These are phyloP conservation scores for Picocystis sp. DNA, from an alignment of 163 green algal genomes.

Conservation along the genomic window DNA sequence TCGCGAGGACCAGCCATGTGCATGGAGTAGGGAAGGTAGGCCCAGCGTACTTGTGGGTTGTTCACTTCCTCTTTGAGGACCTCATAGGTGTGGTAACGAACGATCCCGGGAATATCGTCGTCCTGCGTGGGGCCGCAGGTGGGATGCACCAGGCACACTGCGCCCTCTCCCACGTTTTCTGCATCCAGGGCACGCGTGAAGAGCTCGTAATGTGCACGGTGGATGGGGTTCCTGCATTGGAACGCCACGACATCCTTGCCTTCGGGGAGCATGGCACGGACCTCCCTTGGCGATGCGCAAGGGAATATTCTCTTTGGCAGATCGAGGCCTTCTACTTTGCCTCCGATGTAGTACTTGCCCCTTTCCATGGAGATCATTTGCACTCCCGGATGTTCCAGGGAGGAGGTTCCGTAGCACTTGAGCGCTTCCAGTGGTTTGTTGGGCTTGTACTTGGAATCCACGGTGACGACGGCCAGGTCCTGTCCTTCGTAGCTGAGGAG, in stretches of 20 bases:
- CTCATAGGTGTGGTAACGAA: slow-evolving; percentile 65
- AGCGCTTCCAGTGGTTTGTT: slow-evolving; percentile 75
- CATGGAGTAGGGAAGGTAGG: slow-evolving; percentile 98
- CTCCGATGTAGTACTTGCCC: slow-evolving; percentile 64
- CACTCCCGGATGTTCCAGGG: slow-evolving; percentile 82
- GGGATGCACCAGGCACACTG: slow-evolving; percentile 87
- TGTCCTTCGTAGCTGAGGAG: slow-evolving; percentile 75
- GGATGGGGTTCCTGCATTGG: slow-evolving; percentile 96
- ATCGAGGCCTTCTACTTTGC: slow-evolving; percentile 47
- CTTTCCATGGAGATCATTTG: slow-evolving; percentile 91
- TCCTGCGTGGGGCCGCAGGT: slow-evolving; percentile 93
- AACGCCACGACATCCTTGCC: slow-evolving; percentile 85
- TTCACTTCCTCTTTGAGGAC: slow-evolving; percentile 77
- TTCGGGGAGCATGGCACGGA: slow-evolving; percentile 59
- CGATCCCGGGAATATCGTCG: slow-evolving; percentile 76
- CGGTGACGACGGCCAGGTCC: slow-evolving; percentile 52
- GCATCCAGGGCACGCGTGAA: slow-evolving; percentile 85
- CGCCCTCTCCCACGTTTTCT: slow-evolving; percentile 53
- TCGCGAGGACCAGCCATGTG: slow-evolving; percentile 95
- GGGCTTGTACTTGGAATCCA: slow-evolving; percentile 64
- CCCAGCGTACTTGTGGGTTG: slow-evolving; percentile 80
- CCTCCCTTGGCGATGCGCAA: slow-evolving; percentile 60
- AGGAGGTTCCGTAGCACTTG: slow-evolving; percentile 79
- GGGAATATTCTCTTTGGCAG: slow-evolving; percentile 66
- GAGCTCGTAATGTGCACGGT: slow-evolving; percentile 96